Evolutionary conservation across 768 basidiomycete species (phyloP).

Genomic region (Trametes sanguinea): DNA sequence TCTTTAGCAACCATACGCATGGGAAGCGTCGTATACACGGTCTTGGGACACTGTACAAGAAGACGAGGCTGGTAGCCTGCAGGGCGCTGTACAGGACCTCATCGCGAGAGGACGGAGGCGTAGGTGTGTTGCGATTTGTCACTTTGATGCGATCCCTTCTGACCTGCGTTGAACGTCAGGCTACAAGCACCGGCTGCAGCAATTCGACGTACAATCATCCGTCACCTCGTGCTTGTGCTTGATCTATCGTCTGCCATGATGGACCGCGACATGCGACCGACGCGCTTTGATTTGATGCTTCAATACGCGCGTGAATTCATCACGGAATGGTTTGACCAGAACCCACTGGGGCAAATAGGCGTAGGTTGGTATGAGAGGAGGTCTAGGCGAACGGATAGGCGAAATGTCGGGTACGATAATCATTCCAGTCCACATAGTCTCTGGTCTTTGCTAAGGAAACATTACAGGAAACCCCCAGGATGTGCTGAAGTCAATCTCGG

Average conservation of each 20-base stretch:
- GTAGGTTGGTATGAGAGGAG: slow-evolving; percentile 91
- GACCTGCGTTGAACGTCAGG: slow-evolving; percentile 38
- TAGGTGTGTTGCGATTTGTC: slow-evolving; percentile 46
- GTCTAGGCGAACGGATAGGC: slow-evolving; percentile 86
- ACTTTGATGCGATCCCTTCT: slow-evolving; percentile 8
- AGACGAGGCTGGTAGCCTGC: slow-evolving; percentile 90
- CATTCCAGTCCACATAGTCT: background rate
- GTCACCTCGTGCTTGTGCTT: slow-evolving; percentile 89
- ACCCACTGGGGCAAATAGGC: slow-evolving; percentile 95
- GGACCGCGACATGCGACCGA: slow-evolving; percentile 95
- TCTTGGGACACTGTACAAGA: slow-evolving; percentile 98
- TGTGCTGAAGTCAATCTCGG: slow-evolving; percentile 81
- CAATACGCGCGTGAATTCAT: slow-evolving; percentile 92
- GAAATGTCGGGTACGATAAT: slow-evolving; percentile 84
- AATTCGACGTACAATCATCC: slow-evolving; percentile 92
- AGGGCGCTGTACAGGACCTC: slow-evolving; percentile 85
- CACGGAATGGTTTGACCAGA: slow-evolving; percentile 98
- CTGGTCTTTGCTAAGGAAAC: background rate
- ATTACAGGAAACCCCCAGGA: slow-evolving; percentile 90
- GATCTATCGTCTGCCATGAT: slow-evolving; percentile 92
- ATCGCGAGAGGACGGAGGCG: slow-evolving; percentile 81
- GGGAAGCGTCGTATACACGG: slow-evolving; percentile 93
- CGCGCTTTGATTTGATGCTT: slow-evolving; percentile 87
- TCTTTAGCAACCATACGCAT: slow-evolving; percentile 79
- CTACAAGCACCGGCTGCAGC: slow-evolving; percentile 82